These are phyloP conservation scores for Rhizopus delemar DNA, from an alignment of 371 early-diverging fungal genomes.

Conservation along the genomic window DNA sequence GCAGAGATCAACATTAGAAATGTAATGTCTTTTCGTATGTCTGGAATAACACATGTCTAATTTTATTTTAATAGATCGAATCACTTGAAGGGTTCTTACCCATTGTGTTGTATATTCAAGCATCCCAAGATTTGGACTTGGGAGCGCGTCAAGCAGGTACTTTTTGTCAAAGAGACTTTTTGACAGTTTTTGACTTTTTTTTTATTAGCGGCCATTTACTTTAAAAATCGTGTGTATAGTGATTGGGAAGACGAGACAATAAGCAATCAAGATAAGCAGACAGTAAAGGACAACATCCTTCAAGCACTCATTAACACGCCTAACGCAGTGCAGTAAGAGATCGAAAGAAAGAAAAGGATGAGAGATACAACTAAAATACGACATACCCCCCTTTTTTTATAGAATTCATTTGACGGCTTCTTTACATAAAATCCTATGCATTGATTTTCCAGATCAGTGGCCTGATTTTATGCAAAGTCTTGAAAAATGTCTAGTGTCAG, in stretches of 20 bases:
- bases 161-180: not conserved
- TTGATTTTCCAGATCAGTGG: constrained; percentile 84
- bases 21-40: constrained; percentile 14
- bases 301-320: constrained; percentile 69
- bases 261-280: constrained; percentile 66
- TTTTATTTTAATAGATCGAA: constrained; percentile 47
- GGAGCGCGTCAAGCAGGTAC: constrained; percentile 82
- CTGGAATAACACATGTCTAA: not conserved
- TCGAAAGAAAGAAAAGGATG: not conserved
- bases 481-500: constrained; percentile 62
- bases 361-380: not conserved
- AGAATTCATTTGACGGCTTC: constrained; percentile 77
- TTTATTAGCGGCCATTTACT: constrained; percentile 83
- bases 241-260: constrained; percentile 73
- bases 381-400: not conserved
- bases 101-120: constrained; percentile 69
- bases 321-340: constrained; percentile 65
- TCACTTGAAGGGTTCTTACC: constrained; percentile 67
- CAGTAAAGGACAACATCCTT: constrained; percentile 74
- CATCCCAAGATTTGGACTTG: constrained; percentile 62
- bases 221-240: constrained; percentile 83
- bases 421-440: constrained; percentile 63
- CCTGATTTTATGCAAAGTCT: constrained; percentile 73
- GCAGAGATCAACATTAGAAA: constrained; percentile 57
- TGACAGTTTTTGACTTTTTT: not conserved